Conservation (phyloP, 2,329 filamentous ascomycete species). For the Aspergillus quadrilineatus region DNA sequence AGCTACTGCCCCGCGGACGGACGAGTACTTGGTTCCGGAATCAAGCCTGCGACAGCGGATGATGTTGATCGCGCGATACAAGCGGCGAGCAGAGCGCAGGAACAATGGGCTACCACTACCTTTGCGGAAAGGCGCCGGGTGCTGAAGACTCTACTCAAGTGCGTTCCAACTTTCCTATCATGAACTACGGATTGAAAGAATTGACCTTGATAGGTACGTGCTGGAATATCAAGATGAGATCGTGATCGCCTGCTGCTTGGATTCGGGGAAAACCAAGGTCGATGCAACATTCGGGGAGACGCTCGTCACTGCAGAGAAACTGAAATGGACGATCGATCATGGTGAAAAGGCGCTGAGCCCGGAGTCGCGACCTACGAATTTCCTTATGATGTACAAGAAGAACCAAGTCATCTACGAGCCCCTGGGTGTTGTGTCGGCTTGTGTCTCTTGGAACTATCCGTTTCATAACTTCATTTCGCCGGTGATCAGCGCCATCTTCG, state of each 20-base stretch:
- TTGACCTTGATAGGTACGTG: conserved; percentile 56
- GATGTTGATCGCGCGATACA: conserved; percentile 78
- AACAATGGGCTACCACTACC: conserved; percentile 71
- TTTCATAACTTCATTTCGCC: conserved; percentile 95
- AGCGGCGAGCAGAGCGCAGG: conserved; percentile 71
- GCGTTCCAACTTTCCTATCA: background rate
- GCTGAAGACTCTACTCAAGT: conserved; percentile 64
- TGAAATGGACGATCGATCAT: conserved; percentile 90
- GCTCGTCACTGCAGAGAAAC: conserved; percentile 87
- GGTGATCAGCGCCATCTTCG: conserved; percentile 84
- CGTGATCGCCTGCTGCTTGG: conserved; percentile 78
- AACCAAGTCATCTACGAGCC: conserved; percentile 91
- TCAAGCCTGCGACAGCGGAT: conserved; percentile 69
- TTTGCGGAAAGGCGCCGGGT: conserved; percentile 77
- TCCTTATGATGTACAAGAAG: conserved; percentile 93
- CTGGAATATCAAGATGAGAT: conserved; percentile 88
- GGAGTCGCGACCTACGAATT: conserved; percentile 75
- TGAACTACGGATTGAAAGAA: background rate
- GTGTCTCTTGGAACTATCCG: conserved; percentile 95
- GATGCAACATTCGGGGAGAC: conserved; percentile 95
- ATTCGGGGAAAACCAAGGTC: conserved; percentile 94
- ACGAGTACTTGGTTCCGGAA: conserved; percentile 65
- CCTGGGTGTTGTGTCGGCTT: conserved; percentile 84
- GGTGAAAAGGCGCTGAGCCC: conserved; percentile 77
- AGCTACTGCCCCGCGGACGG: conserved; percentile 78